Percentiles rank a stretch among this genome's conserved stretches.
Conservation (phyloP, 1,284 basidiomycete species). For the Paramarasmius palmivorus region DNA sequence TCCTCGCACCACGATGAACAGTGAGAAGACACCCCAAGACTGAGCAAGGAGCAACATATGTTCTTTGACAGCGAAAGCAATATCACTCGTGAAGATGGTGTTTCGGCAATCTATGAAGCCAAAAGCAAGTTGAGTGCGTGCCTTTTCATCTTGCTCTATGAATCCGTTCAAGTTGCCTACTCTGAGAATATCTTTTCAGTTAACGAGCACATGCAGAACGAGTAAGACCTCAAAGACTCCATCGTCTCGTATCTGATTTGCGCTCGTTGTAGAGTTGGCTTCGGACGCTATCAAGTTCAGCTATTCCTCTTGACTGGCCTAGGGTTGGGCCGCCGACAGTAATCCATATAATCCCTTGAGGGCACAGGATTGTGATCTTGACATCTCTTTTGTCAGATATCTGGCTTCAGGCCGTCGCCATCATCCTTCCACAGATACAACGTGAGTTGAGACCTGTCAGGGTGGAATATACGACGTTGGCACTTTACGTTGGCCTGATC, state of each 20-base stretch:
- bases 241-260: neutral
- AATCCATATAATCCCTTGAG: constrained; percentile 13
- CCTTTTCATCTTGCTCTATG: neutral
- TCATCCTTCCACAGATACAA: constrained; percentile 48
- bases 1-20: no score
- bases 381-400: constrained; percentile 7
- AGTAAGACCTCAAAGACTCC: constrained; percentile 29
- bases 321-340: constrained; percentile 57
- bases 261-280: constrained; percentile 57
- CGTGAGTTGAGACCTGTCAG: constrained; percentile 43
- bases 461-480: constrained; percentile 51
- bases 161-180: neutral
- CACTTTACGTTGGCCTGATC: constrained; percentile 59
- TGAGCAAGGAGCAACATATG: no score
- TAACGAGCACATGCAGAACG: constrained; percentile 47
- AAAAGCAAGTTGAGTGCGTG: constrained; percentile 23
- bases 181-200: constrained; percentile 28
- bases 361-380: constrained; percentile 5
- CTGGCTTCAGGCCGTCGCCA: constrained; percentile 56
- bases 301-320: constrained; percentile 57
- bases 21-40: no score
- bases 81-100: constrained; percentile 16
- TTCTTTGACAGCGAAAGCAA: neutral
- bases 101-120: constrained; percentile 25
- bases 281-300: constrained; percentile 61